Evolutionary conservation across 139 green algal genomes (phyloP).

Genomic region (Limnomonas spitsbergensis): DNA sequence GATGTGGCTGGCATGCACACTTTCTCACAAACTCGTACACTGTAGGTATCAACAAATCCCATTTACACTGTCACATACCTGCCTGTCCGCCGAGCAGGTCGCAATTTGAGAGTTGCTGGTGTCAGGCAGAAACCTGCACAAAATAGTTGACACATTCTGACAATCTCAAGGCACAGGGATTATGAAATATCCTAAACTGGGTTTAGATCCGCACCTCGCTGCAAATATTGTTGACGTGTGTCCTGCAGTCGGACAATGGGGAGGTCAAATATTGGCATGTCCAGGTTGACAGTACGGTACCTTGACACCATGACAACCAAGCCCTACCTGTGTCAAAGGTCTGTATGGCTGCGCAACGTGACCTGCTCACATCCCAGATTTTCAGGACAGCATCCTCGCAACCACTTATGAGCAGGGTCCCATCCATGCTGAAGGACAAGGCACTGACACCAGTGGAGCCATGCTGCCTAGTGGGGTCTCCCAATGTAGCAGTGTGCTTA

Average conservation of each 20-base stretch:
- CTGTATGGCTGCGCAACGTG: neutral
- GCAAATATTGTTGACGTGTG: neutral
- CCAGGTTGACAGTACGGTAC: too few species aligned
- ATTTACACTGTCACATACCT: conserved; percentile 13
- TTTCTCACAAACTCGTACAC: too few species aligned
- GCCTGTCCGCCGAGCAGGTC: conserved; percentile 11
- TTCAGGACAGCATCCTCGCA: conserved; percentile 12
- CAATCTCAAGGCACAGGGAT: too few species aligned
- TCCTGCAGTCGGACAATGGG: too few species aligned
- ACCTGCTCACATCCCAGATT: conserved; percentile 8
- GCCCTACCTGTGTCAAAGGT: conserved; percentile 18
- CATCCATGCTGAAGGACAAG: conserved; percentile 2
- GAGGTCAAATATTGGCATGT: too few species aligned
- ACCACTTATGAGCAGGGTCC: neutral
- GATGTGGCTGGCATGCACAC: too few species aligned
- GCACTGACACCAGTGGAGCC: neutral
- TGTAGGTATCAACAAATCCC: too few species aligned
- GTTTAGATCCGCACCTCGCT: neutral
- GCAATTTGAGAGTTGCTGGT: conserved; percentile 14
- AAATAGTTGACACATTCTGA: neutral
- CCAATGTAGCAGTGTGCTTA: neutral
- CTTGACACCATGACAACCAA: too few species aligned
- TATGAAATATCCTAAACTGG: too few species aligned
- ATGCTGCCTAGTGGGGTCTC: neutral
- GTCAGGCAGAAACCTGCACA: conserved; percentile 8